phyloP scores from a whole-genome alignment of 78 protist species.

The Speleostelium caveatum region DNA sequence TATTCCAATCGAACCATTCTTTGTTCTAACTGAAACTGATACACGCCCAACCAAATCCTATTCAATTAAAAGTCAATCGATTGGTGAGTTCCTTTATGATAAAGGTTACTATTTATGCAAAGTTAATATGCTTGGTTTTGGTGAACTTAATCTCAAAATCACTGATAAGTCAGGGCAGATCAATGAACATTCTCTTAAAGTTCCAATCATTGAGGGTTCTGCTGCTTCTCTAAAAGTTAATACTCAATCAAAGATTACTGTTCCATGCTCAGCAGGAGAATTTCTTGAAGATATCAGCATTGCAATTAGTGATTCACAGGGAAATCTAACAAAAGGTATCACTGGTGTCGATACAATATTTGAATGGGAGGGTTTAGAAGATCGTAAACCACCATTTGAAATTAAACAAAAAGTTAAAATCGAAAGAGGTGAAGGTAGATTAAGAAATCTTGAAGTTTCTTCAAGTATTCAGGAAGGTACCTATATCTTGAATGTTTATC shows the following conservation, averaged over 20 bases:
- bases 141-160: slow-evolving; percentile 12
- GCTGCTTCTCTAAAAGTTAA: slow-evolving; percentile 44
- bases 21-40: background rate
- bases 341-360: slow-evolving; percentile 43
- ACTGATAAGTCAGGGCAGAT: slow-evolving; percentile 9
- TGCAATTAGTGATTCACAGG: slow-evolving; percentile 55
- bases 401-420: slow-evolving; percentile 10
- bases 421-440: slow-evolving; percentile 27
- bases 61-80: slow-evolving; percentile 4
- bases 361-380: slow-evolving; percentile 36
- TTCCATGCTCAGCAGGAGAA: slow-evolving; percentile 37
- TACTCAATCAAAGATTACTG: background rate
- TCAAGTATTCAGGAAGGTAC: slow-evolving; percentile 31
- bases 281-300: slow-evolving; percentile 30
- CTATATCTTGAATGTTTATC: slow-evolving; percentile 3
- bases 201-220: slow-evolving; percentile 38
- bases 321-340: slow-evolving; percentile 12
- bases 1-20: slow-evolving; percentile 37
- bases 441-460: slow-evolving; percentile 16
- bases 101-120: slow-evolving; percentile 28
- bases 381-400: slow-evolving; percentile 3
- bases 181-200: slow-evolving; percentile 1
- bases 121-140: slow-evolving; percentile 40
- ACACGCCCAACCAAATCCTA: background rate
- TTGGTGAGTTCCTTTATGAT: slow-evolving; percentile 27